phyloP scores from a whole-genome alignment of 2,329 filamentous ascomycete species.

The Reticulascus tulasneorum region DNA sequence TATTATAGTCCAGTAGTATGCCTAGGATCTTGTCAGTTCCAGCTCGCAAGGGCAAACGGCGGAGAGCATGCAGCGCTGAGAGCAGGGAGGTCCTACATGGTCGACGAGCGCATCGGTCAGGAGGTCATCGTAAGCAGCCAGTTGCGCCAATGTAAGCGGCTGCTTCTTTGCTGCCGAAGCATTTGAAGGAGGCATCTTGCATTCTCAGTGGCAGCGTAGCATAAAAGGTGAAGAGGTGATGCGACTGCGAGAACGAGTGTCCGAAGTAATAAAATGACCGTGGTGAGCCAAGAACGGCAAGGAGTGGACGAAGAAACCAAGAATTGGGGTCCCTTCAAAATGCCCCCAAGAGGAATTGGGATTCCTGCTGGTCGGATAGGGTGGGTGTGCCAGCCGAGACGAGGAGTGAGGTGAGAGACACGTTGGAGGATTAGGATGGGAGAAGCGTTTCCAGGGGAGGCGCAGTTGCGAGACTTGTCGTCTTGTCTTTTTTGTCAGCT shows the following conservation, averaged over 20 bases:
- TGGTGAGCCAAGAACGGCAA: conserved; percentile 10
- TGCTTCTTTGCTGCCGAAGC: conserved; percentile 52
- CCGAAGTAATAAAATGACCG: too few species aligned
- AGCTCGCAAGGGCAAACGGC: conserved; percentile 14
- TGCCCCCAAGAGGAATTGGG: conserved; percentile 7
- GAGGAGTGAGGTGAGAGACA: neutral
- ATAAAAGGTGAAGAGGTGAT: conserved; percentile 2
- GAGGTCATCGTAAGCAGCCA: conserved; percentile 92
- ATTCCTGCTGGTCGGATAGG: neutral
- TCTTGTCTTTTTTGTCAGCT: too few species aligned
- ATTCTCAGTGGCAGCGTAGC: conserved; percentile 6
- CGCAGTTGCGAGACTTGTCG: too few species aligned
- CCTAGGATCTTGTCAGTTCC: conserved; percentile 44
- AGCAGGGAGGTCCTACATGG: conserved; percentile 62
- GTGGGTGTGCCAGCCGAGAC: conserved; percentile 2
- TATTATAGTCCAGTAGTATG: conserved; percentile 94
- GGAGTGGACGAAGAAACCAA: conserved; percentile 9
- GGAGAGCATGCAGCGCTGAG: neutral
- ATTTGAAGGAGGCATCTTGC: conserved; percentile 33
- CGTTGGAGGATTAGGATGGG: conserved; percentile 3
- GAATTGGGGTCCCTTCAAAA: conserved; percentile 9
- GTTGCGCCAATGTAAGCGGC: conserved; percentile 77
- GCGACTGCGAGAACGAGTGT: conserved; percentile 6
- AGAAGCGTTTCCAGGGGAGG: conserved; percentile 4
- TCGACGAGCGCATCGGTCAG: conserved; percentile 93